Evolutionary conservation across 2,329 filamentous ascomycete species (phyloP), one percentile per base, ranked within the genome.

Genomic region (Fusarium euwallaceae): DNA sequence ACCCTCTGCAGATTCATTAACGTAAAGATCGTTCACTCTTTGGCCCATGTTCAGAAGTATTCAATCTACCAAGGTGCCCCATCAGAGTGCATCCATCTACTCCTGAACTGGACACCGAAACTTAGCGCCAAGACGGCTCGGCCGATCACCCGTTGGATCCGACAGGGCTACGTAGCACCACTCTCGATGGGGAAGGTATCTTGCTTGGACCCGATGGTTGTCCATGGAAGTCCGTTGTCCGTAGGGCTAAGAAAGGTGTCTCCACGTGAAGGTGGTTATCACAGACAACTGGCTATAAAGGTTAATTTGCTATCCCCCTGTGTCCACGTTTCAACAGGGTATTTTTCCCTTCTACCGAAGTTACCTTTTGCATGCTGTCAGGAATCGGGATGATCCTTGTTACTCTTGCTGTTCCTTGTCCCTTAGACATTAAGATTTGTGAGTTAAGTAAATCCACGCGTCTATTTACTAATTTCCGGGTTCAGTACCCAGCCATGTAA

Each of bases 71-170:
- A 60, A 27, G 10, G 22, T 58, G 14, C 22, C 16, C 36, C 56
- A 41, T 60, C 34, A 39, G 2, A 24, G 20, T 27, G 55, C 55
- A 58, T 29, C 12, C 24, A 9, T 27, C 58, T 41, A 41, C 58
- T 29, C 37, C 36, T n/a, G 1, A 41, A 24, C 27, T 4, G 10
- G 22, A 43, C 58, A 60, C 58, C 58, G 58, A 60, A 24, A 6
- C 58, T 24, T n/a, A 43, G 36, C 11, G 32, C 16, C 22, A 41
- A 17, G 22, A 12, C 36, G 58, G 58, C 24, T 43, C 22, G 16
- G 36, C 22, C 58, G 58, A 60, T 60, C 53, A 58, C 36, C 59
- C 36, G 34, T 43, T 32, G 55, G n/a, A 53, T 64, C 65, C 34
- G 39, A 32, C 58, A 41, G 17, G 58, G 37, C 16, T 37, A 39